Evolutionary conservation across 164 flowering plant species (phyloP), one percentile per base, ranked within the genome.

Genomic region (Malania oleifera): DNA sequence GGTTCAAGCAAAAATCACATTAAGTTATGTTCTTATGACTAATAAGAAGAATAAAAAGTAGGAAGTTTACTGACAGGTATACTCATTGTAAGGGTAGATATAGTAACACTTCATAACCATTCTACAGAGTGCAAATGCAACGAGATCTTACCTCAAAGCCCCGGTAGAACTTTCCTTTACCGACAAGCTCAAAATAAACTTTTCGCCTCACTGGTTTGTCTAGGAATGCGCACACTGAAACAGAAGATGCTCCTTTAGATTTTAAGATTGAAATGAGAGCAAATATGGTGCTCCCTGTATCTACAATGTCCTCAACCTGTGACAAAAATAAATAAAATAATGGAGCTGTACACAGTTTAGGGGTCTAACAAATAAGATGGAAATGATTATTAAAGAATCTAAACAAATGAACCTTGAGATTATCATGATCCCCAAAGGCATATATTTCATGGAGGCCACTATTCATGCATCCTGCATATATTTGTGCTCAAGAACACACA

Each of bases 241-340:
- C 82, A 40, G 95, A 93, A 25, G 78, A 66, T 12, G 89, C 96
- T 51, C 96, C 97, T 73, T 82, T 82, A 28, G 77, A 62, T 68
- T 77, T 67, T 74, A 93, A 55, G 71, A 86, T 79, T 23, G 76
- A 59, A 62, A 87, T 80, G 18, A 89, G 80, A 58, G 77, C 61
- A 10, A 83, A 75, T 50, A 93, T 55, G 19, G 98, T 93, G 72
- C 43, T 69, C 58, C 98, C 98, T 1, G 96, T 86, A 67, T 93
- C 98, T 37, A 92, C 90, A 64, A 93, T 93, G 65, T 93, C 98
- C 73, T 93, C 98, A 57, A 93, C 92, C 97, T 87, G 54, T 40
- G 37, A 46, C 9, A 56, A 17, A 39, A 2, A 63, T n/a, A 18
- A 17, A 43, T 17, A 22, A 7, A 43, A 4, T 4, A 17, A 0